Evolutionary conservation across 257 asterid species (phyloP).

Genomic region (Jacaranda mimosifolia): DNA sequence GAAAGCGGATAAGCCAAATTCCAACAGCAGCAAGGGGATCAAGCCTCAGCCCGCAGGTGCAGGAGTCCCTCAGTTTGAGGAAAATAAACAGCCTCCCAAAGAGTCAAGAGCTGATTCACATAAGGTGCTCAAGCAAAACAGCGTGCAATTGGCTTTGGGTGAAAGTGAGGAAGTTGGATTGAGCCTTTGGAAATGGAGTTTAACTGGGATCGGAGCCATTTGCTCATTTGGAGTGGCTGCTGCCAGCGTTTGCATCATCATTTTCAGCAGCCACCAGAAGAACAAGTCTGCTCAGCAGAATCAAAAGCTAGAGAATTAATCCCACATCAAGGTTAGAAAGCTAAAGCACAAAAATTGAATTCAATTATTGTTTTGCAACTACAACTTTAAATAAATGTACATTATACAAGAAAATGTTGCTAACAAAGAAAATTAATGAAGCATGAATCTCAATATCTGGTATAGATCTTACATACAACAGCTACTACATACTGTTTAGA

Average conservation of each 20-base stretch:
- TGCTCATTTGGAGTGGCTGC: conserved; percentile 55
- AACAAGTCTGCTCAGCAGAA: conserved; percentile 36
- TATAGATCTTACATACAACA: too few relatives aligned
- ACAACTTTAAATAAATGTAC: too few relatives aligned
- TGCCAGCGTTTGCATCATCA: conserved; percentile 49
- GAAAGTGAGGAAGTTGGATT: conserved; percentile 32
- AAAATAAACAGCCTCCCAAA: conserved; percentile 24
- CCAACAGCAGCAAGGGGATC: conserved; percentile 31
- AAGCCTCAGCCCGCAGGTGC: conserved; percentile 41
- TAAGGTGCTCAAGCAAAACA: not conserved
- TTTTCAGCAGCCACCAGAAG: conserved; percentile 41
- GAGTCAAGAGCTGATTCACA: conserved; percentile 4
- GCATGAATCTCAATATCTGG: too few relatives aligned
- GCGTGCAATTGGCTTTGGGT: not conserved
- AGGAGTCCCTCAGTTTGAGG: conserved; percentile 39
- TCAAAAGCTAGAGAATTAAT: conserved; percentile 52
- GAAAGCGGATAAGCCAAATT: conserved; percentile 22
- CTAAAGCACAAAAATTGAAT: not conserved
- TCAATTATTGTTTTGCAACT: too few relatives aligned
- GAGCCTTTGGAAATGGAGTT: conserved; percentile 61
- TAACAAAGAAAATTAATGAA: too few relatives aligned
- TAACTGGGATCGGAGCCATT: conserved; percentile 63
- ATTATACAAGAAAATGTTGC: too few relatives aligned
- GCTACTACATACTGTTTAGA: too few relatives aligned
- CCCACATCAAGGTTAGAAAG: conserved; percentile 46